Evolutionary conservation across 805 yeast genomes (phyloP).

Genomic region (Yamadazyma sp.): DNA sequence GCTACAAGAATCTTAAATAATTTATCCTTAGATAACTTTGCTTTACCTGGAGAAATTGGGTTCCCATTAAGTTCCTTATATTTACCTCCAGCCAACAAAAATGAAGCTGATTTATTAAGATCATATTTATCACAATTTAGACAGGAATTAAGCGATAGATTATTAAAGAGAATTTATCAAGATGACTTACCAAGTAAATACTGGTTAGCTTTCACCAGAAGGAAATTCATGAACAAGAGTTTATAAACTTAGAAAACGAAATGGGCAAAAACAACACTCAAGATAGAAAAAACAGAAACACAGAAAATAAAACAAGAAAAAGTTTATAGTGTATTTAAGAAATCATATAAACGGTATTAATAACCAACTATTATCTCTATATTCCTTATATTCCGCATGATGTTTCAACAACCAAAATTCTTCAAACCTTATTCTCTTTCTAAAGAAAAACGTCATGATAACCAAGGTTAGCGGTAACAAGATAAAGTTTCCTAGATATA

Average conservation of each 20-base stretch:
- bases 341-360: conserved; percentile 41
- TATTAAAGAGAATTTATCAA: conserved; percentile 70
- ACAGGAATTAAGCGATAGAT: conserved; percentile 84
- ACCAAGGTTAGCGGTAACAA: too few species aligned
- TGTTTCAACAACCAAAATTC: conserved; percentile 63
- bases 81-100: conserved; percentile 67
- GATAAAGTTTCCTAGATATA: conserved; percentile 67
- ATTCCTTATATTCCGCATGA: conserved; percentile 67
- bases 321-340: too few species aligned
- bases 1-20: conserved; percentile 73
- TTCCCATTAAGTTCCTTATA: conserved; percentile 86
- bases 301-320: too few species aligned
- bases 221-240: conserved; percentile 93
- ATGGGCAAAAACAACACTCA: too few species aligned
- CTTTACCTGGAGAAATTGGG: conserved; percentile 92
- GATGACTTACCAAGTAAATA: conserved; percentile 68
- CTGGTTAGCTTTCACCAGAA: conserved; percentile 95
- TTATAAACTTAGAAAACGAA: too few species aligned
- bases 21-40: conserved; percentile 80
- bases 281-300: too few species aligned
- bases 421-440: conserved; percentile 63
- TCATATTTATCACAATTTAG: conserved; percentile 87
- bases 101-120: conserved; percentile 76
- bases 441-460: too few species aligned
- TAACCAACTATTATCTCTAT: conserved; percentile 47